phyloP scores from a whole-genome alignment of 352 stramenopile genomes.

The Thraustochytrium sp. region DNA sequence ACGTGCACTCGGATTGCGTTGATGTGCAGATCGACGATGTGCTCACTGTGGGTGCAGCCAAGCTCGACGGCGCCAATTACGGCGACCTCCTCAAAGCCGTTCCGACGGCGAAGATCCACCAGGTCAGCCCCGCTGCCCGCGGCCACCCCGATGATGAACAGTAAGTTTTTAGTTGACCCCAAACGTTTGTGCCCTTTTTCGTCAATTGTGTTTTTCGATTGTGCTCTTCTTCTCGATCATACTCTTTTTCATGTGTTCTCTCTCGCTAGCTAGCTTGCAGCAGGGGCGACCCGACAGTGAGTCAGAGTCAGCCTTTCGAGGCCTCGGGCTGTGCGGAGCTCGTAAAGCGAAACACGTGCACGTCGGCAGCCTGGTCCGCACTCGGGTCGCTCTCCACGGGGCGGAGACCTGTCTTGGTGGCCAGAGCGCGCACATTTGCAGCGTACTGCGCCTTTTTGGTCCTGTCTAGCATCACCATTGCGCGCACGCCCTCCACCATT shows the following conservation, averaged over 20 bases:
- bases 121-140: background rate
- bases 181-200: background rate
- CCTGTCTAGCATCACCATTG: constrained; percentile 17
- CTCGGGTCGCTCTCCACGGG: too few species aligned
- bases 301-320: too few species aligned
- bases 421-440: background rate
- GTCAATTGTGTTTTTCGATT: background rate
- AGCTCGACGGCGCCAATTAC: background rate
- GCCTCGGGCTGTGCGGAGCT: too few species aligned
- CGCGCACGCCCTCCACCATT: constrained; percentile 34
- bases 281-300: too few species aligned
- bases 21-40: background rate
- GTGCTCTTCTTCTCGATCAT: background rate
- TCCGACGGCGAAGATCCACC: background rate
- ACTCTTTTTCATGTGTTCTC: too few species aligned
- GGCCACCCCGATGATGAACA: background rate
- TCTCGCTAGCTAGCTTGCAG: too few species aligned
- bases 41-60: background rate
- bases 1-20: background rate
- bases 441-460: constrained; percentile 19
- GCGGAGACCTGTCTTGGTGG: background rate
- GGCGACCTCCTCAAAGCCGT: background rate
- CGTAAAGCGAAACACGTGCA: too few species aligned
- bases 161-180: background rate
- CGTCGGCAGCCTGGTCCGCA: too few species aligned